Base-by-base conservation (phyloP, 352 stramenopile species). In the Phytophthora niederhauseri region DNA sequence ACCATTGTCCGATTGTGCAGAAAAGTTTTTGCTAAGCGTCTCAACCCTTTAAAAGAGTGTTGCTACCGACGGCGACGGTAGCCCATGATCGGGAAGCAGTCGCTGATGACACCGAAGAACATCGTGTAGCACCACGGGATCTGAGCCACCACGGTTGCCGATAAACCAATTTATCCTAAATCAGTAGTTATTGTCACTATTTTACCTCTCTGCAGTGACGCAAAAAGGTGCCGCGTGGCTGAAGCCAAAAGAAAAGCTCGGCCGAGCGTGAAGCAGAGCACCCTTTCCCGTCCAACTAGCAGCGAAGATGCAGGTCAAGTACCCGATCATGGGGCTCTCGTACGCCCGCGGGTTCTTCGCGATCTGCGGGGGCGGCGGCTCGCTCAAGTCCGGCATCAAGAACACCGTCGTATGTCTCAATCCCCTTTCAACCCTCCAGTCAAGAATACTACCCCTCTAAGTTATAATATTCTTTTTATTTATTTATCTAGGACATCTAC, bases 301-400 rank as follows among this genome's bases (percentile, higher is more conserved):
- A 48, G 41, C 41, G 41, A 48, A 8, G 19, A 95, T 95, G 85
- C 75, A 85, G 53, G 87, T 94, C 70, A 92, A 90, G 69, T 95
- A 94, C 66, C 87, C 87, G 28, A 92, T 95, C 69, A 90, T 95
- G 77, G 87, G 87, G 57, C 77, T 95, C 1, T 92, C 84, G 36
- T 90, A 92, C 66, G 83, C 80, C 63, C 84, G 74, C 57, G 75
- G 84, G 12, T 78, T 82, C 64, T 89, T 94, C 26, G 88, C 87
- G 14, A 94, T 96, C 70, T 94, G 88, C 68, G 88, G 88, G 28
- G 88, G 88, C 52, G 88, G 88, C 57, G 88, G 88, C 19, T 94
- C 85, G 24, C 81, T 93, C 56, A 93, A 88, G 73, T 94, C 86
- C 11, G 88, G 88, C 60, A 93, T 96, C 64, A 90, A 90, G 48